phyloP scores from a whole-genome alignment of 108 stramenopile species.

The Cyclotella atomus region DNA sequence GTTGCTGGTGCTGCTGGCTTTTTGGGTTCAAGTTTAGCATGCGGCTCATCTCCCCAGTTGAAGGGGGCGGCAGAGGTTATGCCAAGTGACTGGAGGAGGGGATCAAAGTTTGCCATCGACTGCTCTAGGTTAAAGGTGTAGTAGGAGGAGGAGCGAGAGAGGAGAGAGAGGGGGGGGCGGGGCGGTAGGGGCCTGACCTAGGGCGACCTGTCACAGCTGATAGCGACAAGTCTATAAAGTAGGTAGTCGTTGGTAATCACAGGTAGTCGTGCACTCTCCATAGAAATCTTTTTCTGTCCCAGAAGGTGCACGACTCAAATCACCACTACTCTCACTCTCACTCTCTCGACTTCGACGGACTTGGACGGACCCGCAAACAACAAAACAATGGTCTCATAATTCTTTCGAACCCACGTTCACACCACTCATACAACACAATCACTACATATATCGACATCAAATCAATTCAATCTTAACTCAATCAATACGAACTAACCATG shows the following conservation, averaged over 20 bases:
- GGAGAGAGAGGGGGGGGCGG: too few species aligned
- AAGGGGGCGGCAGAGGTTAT: slow-evolving; percentile 24
- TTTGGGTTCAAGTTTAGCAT: not conserved
- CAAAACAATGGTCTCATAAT: not conserved
- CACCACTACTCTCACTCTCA: too few species aligned
- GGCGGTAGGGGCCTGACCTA: too few species aligned
- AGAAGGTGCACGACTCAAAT: too few species aligned
- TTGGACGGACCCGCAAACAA: too few species aligned
- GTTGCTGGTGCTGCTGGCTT: not conserved
- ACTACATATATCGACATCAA: not conserved
- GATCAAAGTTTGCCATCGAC: slow-evolving; percentile 3
- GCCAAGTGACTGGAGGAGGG: slow-evolving; percentile 26
- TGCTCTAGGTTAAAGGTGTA: not conserved
- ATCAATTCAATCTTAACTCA: not conserved
- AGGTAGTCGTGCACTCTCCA: too few species aligned
- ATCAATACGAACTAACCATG: slow-evolving; percentile 46
- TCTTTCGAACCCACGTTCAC: not conserved
- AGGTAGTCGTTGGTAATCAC: too few species aligned
- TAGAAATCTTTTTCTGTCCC: too few species aligned
- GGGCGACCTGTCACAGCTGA: too few species aligned
- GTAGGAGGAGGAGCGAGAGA: not conserved
- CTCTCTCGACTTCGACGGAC: too few species aligned
- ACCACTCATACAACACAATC: not conserved
- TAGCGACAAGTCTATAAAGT: too few species aligned
- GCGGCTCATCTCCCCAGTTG: slow-evolving; percentile 34